Evolutionary conservation across 1,139 yeast species (phyloP), one percentile per base, ranked within the genome.

Genomic region (Pichia sp.): DNA sequence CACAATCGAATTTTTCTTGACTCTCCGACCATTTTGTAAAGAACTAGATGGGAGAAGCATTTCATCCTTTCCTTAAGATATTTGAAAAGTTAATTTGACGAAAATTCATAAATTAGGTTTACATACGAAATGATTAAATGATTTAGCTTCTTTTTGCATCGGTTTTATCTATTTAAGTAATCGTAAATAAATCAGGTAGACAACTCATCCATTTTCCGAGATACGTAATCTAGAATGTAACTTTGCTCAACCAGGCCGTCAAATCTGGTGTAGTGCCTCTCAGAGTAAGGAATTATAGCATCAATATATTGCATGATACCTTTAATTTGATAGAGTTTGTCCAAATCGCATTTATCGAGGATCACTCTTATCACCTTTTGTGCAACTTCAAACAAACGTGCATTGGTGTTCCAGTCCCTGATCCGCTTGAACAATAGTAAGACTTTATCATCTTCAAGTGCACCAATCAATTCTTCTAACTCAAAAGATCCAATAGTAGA

Each of bases 401-500:
- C 87, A 68, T 91, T 93, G 52, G 95, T 84, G 70, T 95, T 93
- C 99, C 99, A 93, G 67, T 90, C 96, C 64, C 97, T 81, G 38
- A 91, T 77, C 65, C 96, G 84, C 63, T 80, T 81, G 68, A 93
- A 79, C 38, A 93, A 71, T 20, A 74, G 68, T 44, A 78, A 64
- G 46, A 91, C 70, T 63, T 87, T 89, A 1, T 83, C 87, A 45
- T 80, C 73, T 40, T 76, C 79, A 55, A 93, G 76, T 20, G 71
- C 69, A 7, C 77, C 73, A 48, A 93, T 79, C n/a, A 85, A 80
- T 7, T 75, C 70, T 64, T 90, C 97, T 50, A 93, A 77, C 50
- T 79, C 79, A 40, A 67, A 66, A 20, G 90, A 76, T 0, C 92
- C 92, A 45, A 83, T 79, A 4, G 79, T 71, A 38, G 84, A 76